Evolutionary conservation across 768 basidiomycete species (phyloP).

Genomic region (Leccinum longicurvipes): DNA sequence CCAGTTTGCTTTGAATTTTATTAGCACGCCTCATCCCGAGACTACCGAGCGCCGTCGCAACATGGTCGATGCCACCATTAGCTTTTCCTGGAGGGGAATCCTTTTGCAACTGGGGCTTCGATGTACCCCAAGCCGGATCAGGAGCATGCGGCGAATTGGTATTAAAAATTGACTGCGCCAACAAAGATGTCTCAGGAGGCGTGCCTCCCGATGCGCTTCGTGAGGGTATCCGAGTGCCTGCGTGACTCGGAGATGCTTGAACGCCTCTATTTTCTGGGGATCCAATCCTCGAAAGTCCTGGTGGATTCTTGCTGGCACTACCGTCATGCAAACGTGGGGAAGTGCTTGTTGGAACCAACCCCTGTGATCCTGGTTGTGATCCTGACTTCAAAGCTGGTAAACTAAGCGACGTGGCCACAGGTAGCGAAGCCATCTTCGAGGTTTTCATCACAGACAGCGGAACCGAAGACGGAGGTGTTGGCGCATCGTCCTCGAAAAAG

Average conservation of each 20-base stretch:
- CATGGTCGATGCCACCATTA: constrained; percentile 19
- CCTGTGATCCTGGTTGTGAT: constrained; percentile 3
- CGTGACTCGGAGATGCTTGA: constrained; percentile 6
- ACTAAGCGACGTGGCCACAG: constrained; percentile 15
- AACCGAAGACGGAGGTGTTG: constrained; percentile 6
- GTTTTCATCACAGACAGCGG: background rate
- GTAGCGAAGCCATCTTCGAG: constrained; percentile 10
- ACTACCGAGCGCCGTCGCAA: constrained; percentile 24
- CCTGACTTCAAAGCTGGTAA: constrained; percentile 12
- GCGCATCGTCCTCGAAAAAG: constrained; percentile 18
- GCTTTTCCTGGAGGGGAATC: constrained; percentile 8
- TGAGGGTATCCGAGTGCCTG: constrained; percentile 1
- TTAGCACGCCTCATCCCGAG: constrained; percentile 30
- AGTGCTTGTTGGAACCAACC: constrained; percentile 6
- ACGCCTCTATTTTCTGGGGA: constrained; percentile 14
- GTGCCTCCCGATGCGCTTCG: constrained; percentile 6
- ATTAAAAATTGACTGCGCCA: constrained; percentile 18
- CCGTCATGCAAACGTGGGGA: constrained; percentile 10
- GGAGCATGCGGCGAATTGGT: constrained; percentile 1
- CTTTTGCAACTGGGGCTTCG: constrained; percentile 14
- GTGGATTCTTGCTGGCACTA: background rate
- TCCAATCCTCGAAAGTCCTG: constrained; percentile 17
- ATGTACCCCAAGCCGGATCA: constrained; percentile 14
- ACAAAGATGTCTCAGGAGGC: constrained; percentile 1
- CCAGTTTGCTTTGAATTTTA: constrained; percentile 17